Percentiles rank a stretch among this genome's conserved stretches.
These are phyloP conservation scores for Fraxinus baroniana DNA, from an alignment of 305 asterid genomes.

Conservation along the genomic window DNA sequence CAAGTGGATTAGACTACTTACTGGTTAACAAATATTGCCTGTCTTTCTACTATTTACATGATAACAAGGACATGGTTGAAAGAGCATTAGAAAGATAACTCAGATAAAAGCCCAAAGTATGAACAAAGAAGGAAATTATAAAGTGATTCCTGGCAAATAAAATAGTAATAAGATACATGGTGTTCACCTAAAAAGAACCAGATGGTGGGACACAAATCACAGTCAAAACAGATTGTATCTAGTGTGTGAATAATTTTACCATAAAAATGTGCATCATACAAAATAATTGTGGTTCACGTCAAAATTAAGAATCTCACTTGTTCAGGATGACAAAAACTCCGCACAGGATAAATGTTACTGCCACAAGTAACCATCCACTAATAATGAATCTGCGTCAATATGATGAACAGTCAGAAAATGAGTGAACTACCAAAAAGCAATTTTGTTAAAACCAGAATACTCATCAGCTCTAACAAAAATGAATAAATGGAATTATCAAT, in stretches of 20 bases:
- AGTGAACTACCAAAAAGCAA: neutral
- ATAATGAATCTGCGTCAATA: conserved; percentile 67
- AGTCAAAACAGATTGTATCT: neutral
- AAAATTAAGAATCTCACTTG: conserved; percentile 53
- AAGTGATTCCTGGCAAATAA: neutral
- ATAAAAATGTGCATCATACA: neutral
- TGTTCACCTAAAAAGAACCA: neutral
- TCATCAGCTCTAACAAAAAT: neutral
- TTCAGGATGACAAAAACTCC: conserved; percentile 75
- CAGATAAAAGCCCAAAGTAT: neutral
- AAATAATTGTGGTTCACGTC: neutral
- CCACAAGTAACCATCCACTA: conserved; percentile 93
- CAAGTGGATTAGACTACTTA: neutral
- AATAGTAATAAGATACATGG: neutral
- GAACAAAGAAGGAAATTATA: neutral
- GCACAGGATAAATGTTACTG: conserved; percentile 71
- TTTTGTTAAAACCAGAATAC: neutral
- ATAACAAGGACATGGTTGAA: neutral
- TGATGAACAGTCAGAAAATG: conserved; percentile 9
- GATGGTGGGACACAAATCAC: neutral
- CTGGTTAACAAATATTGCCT: neutral
- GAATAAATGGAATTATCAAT: neutral
- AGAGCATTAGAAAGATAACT: neutral
- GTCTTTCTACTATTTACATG: neutral
- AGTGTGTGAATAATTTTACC: neutral